Conservation (phyloP, 148 eudicot species). For the Chenopodium berlandieri region DNA sequence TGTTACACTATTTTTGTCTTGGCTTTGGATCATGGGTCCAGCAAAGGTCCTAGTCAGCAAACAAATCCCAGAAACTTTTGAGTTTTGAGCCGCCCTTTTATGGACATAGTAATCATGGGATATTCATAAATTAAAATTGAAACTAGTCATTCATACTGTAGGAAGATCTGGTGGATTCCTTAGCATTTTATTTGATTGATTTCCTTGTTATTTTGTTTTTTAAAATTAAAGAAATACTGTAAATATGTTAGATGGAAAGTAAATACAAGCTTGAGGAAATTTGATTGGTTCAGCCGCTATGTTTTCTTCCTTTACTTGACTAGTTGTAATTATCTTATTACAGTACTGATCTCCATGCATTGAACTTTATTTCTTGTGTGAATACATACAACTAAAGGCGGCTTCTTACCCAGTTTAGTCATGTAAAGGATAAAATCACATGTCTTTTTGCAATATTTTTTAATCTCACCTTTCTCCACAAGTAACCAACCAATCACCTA, state of each 20-base stretch:
- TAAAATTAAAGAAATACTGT: not conserved
- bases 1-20: not conserved
- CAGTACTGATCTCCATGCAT: not conserved
- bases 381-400: constrained; percentile 7
- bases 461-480: not conserved
- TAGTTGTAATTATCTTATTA: not conserved
- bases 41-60: not conserved
- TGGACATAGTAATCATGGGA: not conserved
- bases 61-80: constrained; percentile 20
- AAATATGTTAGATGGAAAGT: not conserved
- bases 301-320: not conserved
- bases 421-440: not conserved
- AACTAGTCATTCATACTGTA: constrained; percentile 10
- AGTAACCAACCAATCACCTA: not conserved
- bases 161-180: constrained; percentile 16
- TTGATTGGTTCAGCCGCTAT: not conserved
- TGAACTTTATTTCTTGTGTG: constrained; percentile 13
- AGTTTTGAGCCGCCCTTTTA: constrained; percentile 19
- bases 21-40: not conserved
- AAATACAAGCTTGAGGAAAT: not conserved
- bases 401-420: constrained; percentile 10
- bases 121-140: not conserved
- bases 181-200: not conserved
- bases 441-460: not conserved
- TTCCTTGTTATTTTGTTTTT: not conserved